Evolutionary conservation across 1,284 basidiomycete genomes (phyloP), one percentile per base, ranked within the genome.

Genomic region (Porogramme epimiltina): DNA sequence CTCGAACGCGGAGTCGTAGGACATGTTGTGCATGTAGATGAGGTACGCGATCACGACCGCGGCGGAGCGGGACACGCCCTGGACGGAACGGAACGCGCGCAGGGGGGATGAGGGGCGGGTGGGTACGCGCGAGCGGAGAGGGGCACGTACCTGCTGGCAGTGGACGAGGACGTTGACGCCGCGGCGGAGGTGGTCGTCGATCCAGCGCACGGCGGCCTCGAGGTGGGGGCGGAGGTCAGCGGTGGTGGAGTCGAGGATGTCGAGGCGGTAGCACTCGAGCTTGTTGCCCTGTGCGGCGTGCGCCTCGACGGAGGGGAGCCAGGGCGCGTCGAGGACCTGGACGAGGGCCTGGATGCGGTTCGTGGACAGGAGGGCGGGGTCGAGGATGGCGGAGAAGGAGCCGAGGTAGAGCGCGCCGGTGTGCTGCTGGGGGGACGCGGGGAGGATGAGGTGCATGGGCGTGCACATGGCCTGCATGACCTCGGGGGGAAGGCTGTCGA

Each of bases 1-100:
- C 1, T 78, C 71, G 51, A 75, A 69, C 2, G 87, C 87, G 34
- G 74, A 70, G 58, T 88, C 84, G 66, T 82, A n/a, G n/a, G n/a
- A n/a, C n/a, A n/a, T n/a, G n/a, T n/a, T n/a, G n/a, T n/a, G n/a
- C n/a, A n/a, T n/a, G n/a, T n/a, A n/a, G n/a, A n/a, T n/a, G n/a
- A n/a, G n/a, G n/a, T n/a, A n/a, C n/a, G n/a, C n/a, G n/a, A 89
- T 84, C 53, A 86, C 81, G 63, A 85, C 75, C n/a, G 83, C 76
- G 13, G 84, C 76, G 48, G 80, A 82, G 59, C 83, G 79, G 40
- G 87, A 89, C 43, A 89, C 75, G 55, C 87, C 83, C 83, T 85
- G 58, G 16, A 23, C 15, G 34, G 31, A 25, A n/a, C 11, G 20
- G 19, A 23, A 42, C 36, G 6, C 18, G n/a, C n/a, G 26, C 19